Conservation (phyloP, 129 eudicot species). For the Centaurea solstitialis region DNA sequence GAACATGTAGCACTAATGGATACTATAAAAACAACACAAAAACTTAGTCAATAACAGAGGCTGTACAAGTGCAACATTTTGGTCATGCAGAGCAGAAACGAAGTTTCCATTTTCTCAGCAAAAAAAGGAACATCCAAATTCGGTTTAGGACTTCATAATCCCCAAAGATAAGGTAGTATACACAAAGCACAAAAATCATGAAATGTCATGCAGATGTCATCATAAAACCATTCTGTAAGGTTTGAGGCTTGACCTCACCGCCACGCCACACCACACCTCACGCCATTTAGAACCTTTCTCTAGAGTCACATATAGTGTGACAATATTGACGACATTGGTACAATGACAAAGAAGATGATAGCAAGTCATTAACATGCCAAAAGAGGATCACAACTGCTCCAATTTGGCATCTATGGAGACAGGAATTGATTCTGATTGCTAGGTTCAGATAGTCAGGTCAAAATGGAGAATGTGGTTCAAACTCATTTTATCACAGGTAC, state of each 20-base stretch:
- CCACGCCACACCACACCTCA: too few species aligned
- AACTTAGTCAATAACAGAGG: not conserved
- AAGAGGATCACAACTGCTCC: not conserved
- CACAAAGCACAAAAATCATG: not conserved
- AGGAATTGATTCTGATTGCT: not conserved
- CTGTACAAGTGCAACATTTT: not conserved
- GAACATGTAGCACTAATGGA: not conserved
- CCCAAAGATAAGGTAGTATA: not conserved
- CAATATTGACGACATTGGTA: not conserved
- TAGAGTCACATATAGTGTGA: not conserved
- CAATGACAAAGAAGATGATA: not conserved
- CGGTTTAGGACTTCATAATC: constrained; percentile 3
- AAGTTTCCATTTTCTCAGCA: not conserved
- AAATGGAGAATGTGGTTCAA: not conserved
- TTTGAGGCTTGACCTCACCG: too few species aligned
- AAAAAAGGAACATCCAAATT: not conserved
- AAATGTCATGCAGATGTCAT: not conserved
- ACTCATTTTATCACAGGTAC: not conserved
- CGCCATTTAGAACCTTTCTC: not conserved
- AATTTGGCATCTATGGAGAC: not conserved
- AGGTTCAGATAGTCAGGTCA: not conserved
- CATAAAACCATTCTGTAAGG: not conserved
- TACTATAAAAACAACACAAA: not conserved
- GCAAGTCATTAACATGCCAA: not conserved
- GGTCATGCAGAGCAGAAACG: not conserved